Evolutionary conservation across 2,329 filamentous ascomycete genomes (phyloP).

Genomic region (Penicillium griseofulvum): DNA sequence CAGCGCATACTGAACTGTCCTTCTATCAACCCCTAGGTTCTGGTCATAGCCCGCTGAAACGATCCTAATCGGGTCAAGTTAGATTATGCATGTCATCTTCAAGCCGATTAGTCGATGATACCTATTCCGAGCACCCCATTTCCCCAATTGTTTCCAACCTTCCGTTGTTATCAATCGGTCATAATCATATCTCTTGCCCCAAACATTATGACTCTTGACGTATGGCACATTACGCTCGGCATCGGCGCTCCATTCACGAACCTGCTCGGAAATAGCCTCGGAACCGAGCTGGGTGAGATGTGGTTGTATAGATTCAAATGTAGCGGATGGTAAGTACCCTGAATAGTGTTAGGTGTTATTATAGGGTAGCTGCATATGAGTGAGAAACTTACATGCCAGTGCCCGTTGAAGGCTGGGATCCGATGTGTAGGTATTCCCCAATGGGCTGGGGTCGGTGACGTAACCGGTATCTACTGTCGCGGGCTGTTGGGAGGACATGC

Average conservation of each 20-base stretch:
- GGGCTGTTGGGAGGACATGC: slow-evolving; percentile 14
- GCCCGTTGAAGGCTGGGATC: slow-evolving; percentile 54
- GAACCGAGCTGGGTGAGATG: slow-evolving; percentile 28
- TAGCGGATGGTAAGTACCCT: slow-evolving; percentile 47
- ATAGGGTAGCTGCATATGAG: background rate
- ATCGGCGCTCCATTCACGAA: slow-evolving; percentile 49
- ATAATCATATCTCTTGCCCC: slow-evolving; percentile 54
- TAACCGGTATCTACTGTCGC: slow-evolving; percentile 50
- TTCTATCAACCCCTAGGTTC: background rate
- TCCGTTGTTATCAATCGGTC: slow-evolving; percentile 62
- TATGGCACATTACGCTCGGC: slow-evolving; percentile 65
- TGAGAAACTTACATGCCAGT: slow-evolving; percentile 47
- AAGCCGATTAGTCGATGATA: slow-evolving; percentile 13
- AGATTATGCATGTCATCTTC: slow-evolving; percentile 23
- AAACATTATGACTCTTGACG: slow-evolving; percentile 59
- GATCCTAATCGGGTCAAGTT: background rate
- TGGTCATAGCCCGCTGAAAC: background rate
- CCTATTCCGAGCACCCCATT: slow-evolving; percentile 34
- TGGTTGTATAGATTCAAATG: slow-evolving; percentile 53
- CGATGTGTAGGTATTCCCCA: slow-evolving; percentile 58
- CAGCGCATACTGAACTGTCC: slow-evolving; percentile 6
- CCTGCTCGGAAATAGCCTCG: slow-evolving; percentile 31
- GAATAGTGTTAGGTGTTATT: background rate
- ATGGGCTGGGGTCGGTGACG: slow-evolving; percentile 53
- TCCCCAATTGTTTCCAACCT: slow-evolving; percentile 56